Base-by-base conservation (phyloP, 2,329 filamentous ascomycete species). In the Hawksworthiomyces lignivorus region DNA sequence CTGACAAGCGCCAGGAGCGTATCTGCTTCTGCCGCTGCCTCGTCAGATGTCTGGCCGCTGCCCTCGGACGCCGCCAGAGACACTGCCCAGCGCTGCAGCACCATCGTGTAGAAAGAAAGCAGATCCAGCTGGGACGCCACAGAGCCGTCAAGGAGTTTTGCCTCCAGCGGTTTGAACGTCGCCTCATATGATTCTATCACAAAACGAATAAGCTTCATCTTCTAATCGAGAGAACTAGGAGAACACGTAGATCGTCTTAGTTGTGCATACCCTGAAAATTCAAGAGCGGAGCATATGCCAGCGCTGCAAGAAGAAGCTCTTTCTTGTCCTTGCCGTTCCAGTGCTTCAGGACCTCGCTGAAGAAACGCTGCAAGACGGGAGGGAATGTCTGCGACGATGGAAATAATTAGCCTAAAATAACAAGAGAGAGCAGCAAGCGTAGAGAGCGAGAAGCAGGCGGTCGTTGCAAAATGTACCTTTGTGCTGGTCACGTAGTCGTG, bases 81-180 rank as follows among this genome's bases (percentile, higher is more conserved):
- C 9, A 65, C 56, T 7, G 63, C 65, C 78, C 78, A 82, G 44
- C 78, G 72, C 10, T 69, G 72, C 34, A 90, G 69, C 6, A 94
- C 64, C 10, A 62, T 60, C 2, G 73, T 80, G 59, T 90, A 92
- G 48, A 87, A 79, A 2, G 60, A 59, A 3, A 92, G 68, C 3
- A 94, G 63, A 3, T 66, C 65, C 0, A 73, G 55, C 51, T 80
- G 81, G 1, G 79, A 76, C 6, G 65, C 54, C 0, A 68, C 45
- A 1, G 64, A 66, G 31, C 70, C 67, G 49, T 73, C 65, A 9
- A 77, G 58, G 1, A 78, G 53, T 18, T 63, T 64, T 1, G 59
- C 58, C 52, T 83, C 76, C 11, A 82, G 59, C 1, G 64, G 67
- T 19, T 62, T 54, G 17, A 82, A 68, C 11, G 73, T 62, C n/a